Percentiles rank a stretch among this genome's conserved stretches.
Conservation (phyloP, 2,329 filamentous ascomycete genomes). For the Exutisphaerella laricina region DNA sequence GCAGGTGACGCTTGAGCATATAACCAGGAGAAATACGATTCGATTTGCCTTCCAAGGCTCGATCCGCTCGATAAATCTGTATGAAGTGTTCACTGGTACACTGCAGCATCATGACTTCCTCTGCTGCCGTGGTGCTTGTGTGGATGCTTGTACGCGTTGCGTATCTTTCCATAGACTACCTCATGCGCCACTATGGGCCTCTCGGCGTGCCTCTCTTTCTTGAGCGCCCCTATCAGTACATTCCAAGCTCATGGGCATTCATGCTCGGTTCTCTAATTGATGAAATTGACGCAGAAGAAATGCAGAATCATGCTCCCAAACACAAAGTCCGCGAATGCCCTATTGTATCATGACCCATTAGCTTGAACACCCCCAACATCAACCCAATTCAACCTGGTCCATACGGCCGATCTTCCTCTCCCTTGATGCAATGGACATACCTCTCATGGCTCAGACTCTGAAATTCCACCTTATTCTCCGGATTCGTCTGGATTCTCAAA, state of each 20-base stretch:
- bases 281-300: conserved; percentile 99
- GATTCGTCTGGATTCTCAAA: conserved; percentile 87
- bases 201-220: too few relatives aligned
- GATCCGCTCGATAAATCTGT: not conserved
- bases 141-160: too few relatives aligned
- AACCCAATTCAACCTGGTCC: not conserved
- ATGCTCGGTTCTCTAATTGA: conserved; percentile 61
- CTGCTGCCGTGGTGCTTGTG: too few relatives aligned
- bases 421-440: conserved; percentile 39
- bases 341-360: conserved; percentile 35
- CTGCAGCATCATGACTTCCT: too few relatives aligned
- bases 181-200: too few relatives aligned
- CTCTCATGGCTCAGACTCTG: conserved; percentile 71
- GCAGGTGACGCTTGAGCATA: too few relatives aligned
- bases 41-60: too few relatives aligned
- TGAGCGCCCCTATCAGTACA: too few relatives aligned
- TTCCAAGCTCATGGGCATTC: too few relatives aligned
- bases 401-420: not conserved
- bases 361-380: not conserved
- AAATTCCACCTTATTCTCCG: conserved; percentile 74
- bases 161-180: too few relatives aligned
- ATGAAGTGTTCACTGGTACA: too few relatives aligned
- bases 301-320: conserved; percentile 93
- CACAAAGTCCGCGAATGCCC: conserved; percentile 93
- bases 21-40: too few relatives aligned